Base-by-base conservation (phyloP, 1,139 yeast genomes). In the Pichia sp. region DNA sequence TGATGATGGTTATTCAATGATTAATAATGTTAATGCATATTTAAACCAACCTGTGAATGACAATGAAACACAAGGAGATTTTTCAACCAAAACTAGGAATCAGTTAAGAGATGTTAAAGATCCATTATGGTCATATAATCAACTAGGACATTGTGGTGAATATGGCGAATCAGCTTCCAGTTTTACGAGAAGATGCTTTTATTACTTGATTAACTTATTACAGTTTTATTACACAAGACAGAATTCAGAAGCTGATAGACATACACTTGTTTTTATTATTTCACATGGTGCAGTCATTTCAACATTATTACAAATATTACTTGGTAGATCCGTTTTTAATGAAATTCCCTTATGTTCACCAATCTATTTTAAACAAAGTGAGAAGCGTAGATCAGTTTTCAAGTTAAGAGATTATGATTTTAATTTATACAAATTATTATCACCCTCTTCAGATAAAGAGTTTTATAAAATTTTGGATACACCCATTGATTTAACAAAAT, bases 201-300 rank as follows among this genome's bases (percentile, higher is more conserved):
- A 66, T 16, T 67, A 76, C 41, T 61, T 77, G 29, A 68, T 68
- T 42, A 69, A 71, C 7, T 63, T 78, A 39, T 59, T 77, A 22
- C 76, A 70, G 48, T 75, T 71, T 57, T 65, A 65, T 47, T 55
- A 60, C 34, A 51, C 50, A 15, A 50, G 52, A 22, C 60, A 59
- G 39, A 45, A 48, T 13, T 46, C 50, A 15, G 53, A 53, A 35
- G 56, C 56, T 7, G 65, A 63, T 40, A 54, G 56, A 38, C 47
- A 59, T 29, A 59, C 60, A 13, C 53, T 56, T 1, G 52, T 64
- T 4, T 48, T 63, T 20, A 51, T 65, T 18, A 53, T 65, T 7
- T 55, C 67, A 12, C 68, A 65, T 45, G 68, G 68, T 1, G 67
- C 68, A 4, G 61, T 63, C 15, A 60, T 65, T n/a, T 62, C 66